Conservation (phyloP, 495 filamentous ascomycete genomes). For the Trypethelium eluteriae region DNA sequence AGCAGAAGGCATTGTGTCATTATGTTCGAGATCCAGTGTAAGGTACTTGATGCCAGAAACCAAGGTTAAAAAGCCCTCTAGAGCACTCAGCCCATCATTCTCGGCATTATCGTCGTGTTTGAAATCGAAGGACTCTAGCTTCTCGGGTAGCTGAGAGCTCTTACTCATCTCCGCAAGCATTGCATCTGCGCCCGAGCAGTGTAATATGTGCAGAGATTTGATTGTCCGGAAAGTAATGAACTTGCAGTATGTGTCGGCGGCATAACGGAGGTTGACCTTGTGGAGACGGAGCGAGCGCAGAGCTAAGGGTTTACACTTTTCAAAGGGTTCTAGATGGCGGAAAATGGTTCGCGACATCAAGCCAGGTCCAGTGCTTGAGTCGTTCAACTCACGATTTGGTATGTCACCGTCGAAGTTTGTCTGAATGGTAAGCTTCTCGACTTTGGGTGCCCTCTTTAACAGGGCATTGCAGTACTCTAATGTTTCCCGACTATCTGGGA, state of each 20-base stretch:
- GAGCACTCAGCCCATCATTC: slow-evolving; percentile 32
- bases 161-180: slow-evolving; percentile 36
- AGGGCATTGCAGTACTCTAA: slow-evolving; percentile 30
- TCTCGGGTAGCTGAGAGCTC: slow-evolving; percentile 29
- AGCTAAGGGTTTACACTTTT: slow-evolving; percentile 33
- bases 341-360: slow-evolving; percentile 34
- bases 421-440: slow-evolving; percentile 36
- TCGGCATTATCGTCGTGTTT: slow-evolving; percentile 37
- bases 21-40: slow-evolving; percentile 30
- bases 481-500: slow-evolving; percentile 30
- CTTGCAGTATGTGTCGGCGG: slow-evolving; percentile 34
- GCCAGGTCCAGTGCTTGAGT: slow-evolving; percentile 33
- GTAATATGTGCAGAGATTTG: slow-evolving; percentile 28
- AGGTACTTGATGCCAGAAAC: slow-evolving; percentile 33
- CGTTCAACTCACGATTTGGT: slow-evolving; percentile 31
- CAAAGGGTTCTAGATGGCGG: slow-evolving; percentile 34
- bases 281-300: slow-evolving; percentile 28
- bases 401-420: slow-evolving; percentile 29
- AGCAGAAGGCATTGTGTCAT: slow-evolving; percentile 30
- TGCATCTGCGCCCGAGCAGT: slow-evolving; percentile 33
- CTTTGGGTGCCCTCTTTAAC: slow-evolving; percentile 24
- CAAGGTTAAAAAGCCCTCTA: slow-evolving; percentile 36
- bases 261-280: slow-evolving; percentile 33
- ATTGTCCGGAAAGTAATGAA: slow-evolving; percentile 33
- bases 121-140: slow-evolving; percentile 31